Base-by-base conservation (phyloP, 2,329 filamentous ascomycete genomes). In the Claviceps sp. region DNA sequence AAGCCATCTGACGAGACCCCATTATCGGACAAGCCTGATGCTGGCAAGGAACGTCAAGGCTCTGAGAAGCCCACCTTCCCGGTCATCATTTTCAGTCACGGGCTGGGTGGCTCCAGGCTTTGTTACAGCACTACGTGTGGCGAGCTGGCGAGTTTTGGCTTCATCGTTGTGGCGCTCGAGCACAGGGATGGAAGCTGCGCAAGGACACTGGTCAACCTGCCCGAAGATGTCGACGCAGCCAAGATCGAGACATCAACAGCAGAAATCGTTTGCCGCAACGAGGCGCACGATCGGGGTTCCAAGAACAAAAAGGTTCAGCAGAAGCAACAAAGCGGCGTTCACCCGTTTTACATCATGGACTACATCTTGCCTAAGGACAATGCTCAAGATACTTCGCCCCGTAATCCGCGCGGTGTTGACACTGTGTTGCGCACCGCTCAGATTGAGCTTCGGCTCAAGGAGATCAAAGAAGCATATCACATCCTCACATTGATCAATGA, bases 1-100 rank as follows among this genome's bases (percentile, higher is more conserved):
- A 67, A 67, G 26, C 51, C 67, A 2, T 66, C 70, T 44, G 61
- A 59, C 2, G 63, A 67, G 38, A 58, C 67, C 18, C 61, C 45
- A 1, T 70, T 67, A 1, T 63, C 64, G 1, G 66, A 65, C n/a
- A 34, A 43, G 11, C 34, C 14, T 24, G 47, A 48, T 14, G 42
- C 26, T 38, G 8, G 65, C 67, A 52, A 50, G 57, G 26, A 46
- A n/a, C 34, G 44, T 13, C 14, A 13, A 22, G 41, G 46, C 70
- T 43, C 50, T 65, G 34, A 63, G 59, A 57, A 57, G 54, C 76
- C 78, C 0, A 69, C 56, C 4, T 85, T 84, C 54, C 81, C 82
- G 1, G 66, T 84, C 22, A 69, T 85, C 37, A 70, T 85, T 22
- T 85, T 86, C 63, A 82, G 78, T 58, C 82, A 85, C 62, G 82